These are phyloP conservation scores for Ganoderma lucidum DNA, from an alignment of 1,284 basidiomycete genomes.

Conservation along the genomic window DNA sequence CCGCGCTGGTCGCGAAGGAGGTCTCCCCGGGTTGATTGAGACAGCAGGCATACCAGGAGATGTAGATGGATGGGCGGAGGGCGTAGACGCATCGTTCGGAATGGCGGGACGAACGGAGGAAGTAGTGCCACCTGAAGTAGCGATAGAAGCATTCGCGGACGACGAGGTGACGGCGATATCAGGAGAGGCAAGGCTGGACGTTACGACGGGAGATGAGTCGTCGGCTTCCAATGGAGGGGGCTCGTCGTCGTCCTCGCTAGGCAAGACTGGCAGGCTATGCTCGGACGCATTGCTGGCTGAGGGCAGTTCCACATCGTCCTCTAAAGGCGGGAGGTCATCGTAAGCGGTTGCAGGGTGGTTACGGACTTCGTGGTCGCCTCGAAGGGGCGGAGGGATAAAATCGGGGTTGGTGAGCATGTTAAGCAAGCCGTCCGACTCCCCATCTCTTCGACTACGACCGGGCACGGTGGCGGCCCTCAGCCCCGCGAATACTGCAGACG, in stretches of 20 bases:
- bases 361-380: background rate
- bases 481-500: conserved; percentile 14
- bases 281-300: background rate
- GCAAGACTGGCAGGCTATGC: background rate
- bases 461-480: conserved; percentile 2
- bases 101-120: background rate
- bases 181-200: background rate
- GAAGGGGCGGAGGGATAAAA: conserved; percentile 11
- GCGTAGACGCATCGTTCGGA: background rate
- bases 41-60: background rate
- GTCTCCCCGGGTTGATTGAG: background rate
- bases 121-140: background rate
- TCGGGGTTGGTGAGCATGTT: conserved; percentile 19
- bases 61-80: background rate
- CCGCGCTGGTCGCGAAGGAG: background rate
- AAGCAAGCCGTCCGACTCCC: conserved; percentile 14
- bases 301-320: conserved; percentile 17
- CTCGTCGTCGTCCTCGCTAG: background rate
- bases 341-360: conserved; percentile 8
- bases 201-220: background rate
- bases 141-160: background rate
- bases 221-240: conserved; percentile 9
- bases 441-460: background rate
- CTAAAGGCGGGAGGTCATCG: conserved; percentile 28
- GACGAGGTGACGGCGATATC: background rate